A percentile compares a stretch with the other conserved stretches of the same genome.
Evolutionary conservation across 2,329 filamentous ascomycete genomes (phyloP).

Genomic region (Claviceps lovelessii): DNA sequence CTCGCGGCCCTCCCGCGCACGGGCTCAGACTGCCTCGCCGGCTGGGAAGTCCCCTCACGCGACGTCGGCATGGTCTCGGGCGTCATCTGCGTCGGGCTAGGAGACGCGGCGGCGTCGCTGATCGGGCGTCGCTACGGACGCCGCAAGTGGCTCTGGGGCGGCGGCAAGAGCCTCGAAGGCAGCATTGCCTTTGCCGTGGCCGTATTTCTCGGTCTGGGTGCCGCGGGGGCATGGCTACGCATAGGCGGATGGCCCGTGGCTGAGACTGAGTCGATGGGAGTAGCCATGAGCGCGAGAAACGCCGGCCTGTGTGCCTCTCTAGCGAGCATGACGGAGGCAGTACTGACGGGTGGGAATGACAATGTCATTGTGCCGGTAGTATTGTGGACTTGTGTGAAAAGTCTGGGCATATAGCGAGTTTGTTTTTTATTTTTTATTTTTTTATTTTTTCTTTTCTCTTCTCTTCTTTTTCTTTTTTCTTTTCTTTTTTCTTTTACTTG

Average conservation of each 20-base stretch:
- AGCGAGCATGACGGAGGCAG: conserved; percentile 85
- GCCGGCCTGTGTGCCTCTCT: conserved; percentile 58
- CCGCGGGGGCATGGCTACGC: conserved; percentile 59
- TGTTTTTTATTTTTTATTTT: too few relatives aligned
- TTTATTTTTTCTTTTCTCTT: not conserved
- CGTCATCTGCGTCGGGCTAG: conserved; percentile 86
- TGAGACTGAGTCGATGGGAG: conserved; percentile 23
- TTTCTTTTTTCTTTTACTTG: not conserved
- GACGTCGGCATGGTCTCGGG: conserved; percentile 86
- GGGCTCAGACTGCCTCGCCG: conserved; percentile 40
- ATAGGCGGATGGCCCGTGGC: conserved; percentile 59
- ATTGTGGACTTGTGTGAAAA: conserved; percentile 82
- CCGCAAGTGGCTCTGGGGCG: conserved; percentile 90
- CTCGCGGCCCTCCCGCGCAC: conserved; percentile 53
- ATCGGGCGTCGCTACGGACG: conserved; percentile 77
- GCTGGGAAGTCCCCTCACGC: conserved; percentile 61
- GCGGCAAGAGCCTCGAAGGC: conserved; percentile 89
- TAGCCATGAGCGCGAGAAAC: conserved; percentile 40
- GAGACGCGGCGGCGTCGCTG: conserved; percentile 83
- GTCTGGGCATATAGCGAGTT: conserved; percentile 39
- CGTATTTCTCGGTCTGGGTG: conserved; percentile 59
- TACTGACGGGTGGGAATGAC: conserved; percentile 92
- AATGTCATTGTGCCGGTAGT: conserved; percentile 94
- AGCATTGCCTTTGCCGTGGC: conserved; percentile 66
- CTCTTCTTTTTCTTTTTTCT: not conserved